A percentile compares a stretch with the other conserved stretches of the same genome.
phyloP scores from a whole-genome alignment of 495 filamentous ascomycete species.

The Penicillium goetzii region DNA sequence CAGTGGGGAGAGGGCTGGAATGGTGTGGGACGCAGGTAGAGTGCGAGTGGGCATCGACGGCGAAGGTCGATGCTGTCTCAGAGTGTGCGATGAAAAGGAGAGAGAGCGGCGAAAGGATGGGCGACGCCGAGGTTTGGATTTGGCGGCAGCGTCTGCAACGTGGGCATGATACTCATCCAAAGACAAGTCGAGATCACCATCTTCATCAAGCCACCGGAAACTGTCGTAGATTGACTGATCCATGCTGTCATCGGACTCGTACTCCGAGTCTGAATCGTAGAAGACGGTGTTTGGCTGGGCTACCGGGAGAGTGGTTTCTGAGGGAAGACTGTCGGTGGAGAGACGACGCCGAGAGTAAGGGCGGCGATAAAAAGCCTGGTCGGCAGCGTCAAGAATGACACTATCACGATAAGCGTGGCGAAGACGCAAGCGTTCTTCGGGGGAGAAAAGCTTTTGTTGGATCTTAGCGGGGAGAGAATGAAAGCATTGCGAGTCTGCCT shows the following conservation, averaged over 20 bases:
- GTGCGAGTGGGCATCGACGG: slow-evolving; percentile 27
- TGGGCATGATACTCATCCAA: slow-evolving; percentile 58
- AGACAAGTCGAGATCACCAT: slow-evolving; percentile 72
- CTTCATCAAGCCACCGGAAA: slow-evolving; percentile 81
- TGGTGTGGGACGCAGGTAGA: slow-evolving; percentile 25
- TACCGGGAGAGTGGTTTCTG: slow-evolving; percentile 26
- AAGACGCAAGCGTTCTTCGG: slow-evolving; percentile 70
- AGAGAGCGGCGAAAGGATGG: slow-evolving; percentile 54
- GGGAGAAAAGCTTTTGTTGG: slow-evolving; percentile 68
- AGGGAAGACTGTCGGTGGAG: slow-evolving; percentile 31
- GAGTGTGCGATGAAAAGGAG: slow-evolving; percentile 40
- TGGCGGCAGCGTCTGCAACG: slow-evolving; percentile 38
- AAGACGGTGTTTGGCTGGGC: slow-evolving; percentile 33
- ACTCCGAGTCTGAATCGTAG: slow-evolving; percentile 41
- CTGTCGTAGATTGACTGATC: slow-evolving; percentile 63
- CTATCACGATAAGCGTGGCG: slow-evolving; percentile 56
- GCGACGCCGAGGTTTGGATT: slow-evolving; percentile 28
- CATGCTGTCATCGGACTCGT: slow-evolving; percentile 38
- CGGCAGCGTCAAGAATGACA: slow-evolving; percentile 70
- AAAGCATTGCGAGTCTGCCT: slow-evolving; percentile 72
- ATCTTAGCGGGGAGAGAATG: slow-evolving; percentile 72
- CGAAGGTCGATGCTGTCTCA: slow-evolving; percentile 21
- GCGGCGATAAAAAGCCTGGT: slow-evolving; percentile 61
- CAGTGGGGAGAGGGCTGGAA: slow-evolving; percentile 20
- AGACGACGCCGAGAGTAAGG: slow-evolving; percentile 16